A percentile compares a stretch with the other conserved stretches of the same genome.
These are phyloP conservation scores for Musa troglodytarum DNA, from an alignment of 176 grass and related monocot genomes.

Conservation along the genomic window DNA sequence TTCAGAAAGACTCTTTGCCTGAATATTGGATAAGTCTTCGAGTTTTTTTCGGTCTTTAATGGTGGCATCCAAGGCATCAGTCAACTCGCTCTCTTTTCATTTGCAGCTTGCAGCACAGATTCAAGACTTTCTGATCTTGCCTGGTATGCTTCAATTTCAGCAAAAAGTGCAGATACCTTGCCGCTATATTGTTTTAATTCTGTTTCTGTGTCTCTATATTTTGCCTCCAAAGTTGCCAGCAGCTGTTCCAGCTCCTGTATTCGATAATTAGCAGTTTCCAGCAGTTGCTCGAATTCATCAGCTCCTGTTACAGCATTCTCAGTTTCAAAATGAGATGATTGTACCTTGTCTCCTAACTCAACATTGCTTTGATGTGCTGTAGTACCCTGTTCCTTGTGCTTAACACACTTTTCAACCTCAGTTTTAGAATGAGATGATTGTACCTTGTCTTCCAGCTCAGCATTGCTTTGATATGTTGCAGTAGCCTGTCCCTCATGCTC, in stretches of 20 bases:
- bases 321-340: conserved; percentile 22
- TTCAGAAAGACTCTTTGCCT: conserved; percentile 47
- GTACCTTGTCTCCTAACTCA: conserved; percentile 23
- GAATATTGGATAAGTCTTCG: conserved; percentile 45
- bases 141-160: conserved; percentile 56
- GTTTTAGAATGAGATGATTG: conserved; percentile 3
- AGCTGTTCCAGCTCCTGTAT: conserved; percentile 50
- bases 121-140: conserved; percentile 41
- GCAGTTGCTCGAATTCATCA: conserved; percentile 20
- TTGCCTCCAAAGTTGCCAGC: conserved; percentile 12
- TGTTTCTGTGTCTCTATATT: conserved; percentile 35
- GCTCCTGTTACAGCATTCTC: conserved; percentile 25
- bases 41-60: conserved; percentile 60
- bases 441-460: conserved; percentile 24
- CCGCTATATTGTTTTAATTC: conserved; percentile 27
- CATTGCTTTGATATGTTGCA: conserved; percentile 1
- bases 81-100: conserved; percentile 35
- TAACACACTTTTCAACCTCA: not conserved
- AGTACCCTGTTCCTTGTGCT: conserved; percentile 10
- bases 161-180: conserved; percentile 44
- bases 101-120: conserved; percentile 36
- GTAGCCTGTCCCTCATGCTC: conserved; percentile 9
- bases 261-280: conserved; percentile 17
- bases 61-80: conserved; percentile 37
- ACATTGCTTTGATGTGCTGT: conserved; percentile 4